Base-by-base conservation (phyloP, 2,329 filamentous ascomycete species). In the Drechslerella dactyloides region DNA sequence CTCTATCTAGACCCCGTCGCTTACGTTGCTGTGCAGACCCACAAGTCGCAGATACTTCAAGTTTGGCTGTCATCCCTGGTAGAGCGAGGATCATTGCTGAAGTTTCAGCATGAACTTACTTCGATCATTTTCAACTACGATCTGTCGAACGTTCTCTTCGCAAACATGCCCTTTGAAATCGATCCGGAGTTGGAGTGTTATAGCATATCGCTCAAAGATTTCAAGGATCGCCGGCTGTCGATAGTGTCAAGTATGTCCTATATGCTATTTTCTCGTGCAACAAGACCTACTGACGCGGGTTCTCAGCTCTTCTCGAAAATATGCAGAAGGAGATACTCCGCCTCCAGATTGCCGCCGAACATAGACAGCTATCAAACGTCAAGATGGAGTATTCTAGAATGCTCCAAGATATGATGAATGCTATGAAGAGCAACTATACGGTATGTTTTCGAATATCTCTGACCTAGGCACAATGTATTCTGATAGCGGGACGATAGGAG, bases 391-490 rank as follows among this genome's bases (percentile, higher is more conserved):
- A 86, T 74, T 79, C 79, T 1, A 79, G 82, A 10, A 79, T 86
- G 46, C 80, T 88, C 7, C 82, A 82, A 68, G 78, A 80, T n/a
- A 76, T 87, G 68, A 88, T 88, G 86, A 79, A 78, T 6, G 80
- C 83, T 1, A 87, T 89, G 85, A 86, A 85, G 76, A 79, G 79
- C 40, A 87, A 87, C 66, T 88, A 87, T 69, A 81, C 83, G 65
- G 84, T 52, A 52, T 86, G 69, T 79, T 86, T 27, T 33, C 65
- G 10, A 24, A 0, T 19, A 52, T 11, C 75, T 78, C 24, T 21
- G 35, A 44, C 46, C 2, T 30, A 15, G 40, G 13, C 37, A 3
- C 30, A 8, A n/a, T n/a, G 17, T 24, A 1, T 11, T 13, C 33
- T 42, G 10, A n/a, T 23, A n/a, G 42, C 17, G 2, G 2, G 21